These are phyloP conservation scores for Pichia eremophila DNA, from an alignment of 805 yeast species.

Conservation along the genomic window DNA sequence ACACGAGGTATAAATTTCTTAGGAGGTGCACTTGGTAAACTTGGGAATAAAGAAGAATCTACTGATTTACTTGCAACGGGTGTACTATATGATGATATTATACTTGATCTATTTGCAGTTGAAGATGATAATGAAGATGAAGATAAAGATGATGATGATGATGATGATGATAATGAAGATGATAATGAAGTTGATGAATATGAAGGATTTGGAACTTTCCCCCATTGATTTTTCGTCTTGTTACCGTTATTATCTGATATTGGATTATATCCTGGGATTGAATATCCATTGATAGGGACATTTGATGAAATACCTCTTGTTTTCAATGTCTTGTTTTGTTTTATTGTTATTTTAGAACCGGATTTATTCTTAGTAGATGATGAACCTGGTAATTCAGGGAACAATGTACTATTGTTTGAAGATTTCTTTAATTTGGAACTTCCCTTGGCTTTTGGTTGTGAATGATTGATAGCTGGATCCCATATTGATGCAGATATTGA, in stretches of 20 bases:
- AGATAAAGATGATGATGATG: slow-evolving; percentile 1
- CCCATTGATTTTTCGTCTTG: slow-evolving; percentile 11
- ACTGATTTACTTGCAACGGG: not conserved
- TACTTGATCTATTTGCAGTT: slow-evolving; percentile 1
- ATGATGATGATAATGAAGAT: not conserved
- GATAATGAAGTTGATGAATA: not conserved
- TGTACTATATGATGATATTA: not conserved
- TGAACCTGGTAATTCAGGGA: not conserved
- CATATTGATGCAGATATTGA: not conserved
- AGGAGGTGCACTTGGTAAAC: slow-evolving; percentile 31
- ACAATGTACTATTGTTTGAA: not conserved
- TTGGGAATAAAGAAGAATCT: slow-evolving; percentile 23
- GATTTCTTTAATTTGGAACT: slow-evolving; percentile 1
- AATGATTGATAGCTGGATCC: not conserved
- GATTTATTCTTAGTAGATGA: not conserved
- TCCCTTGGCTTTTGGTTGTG: not conserved
- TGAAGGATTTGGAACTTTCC: slow-evolving; percentile 10
- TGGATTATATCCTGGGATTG: slow-evolving; percentile 15
- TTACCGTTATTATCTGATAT: not conserved
- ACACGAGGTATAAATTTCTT: slow-evolving; percentile 48
- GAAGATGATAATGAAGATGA: slow-evolving; percentile 1
- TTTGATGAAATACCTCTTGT: slow-evolving; percentile 12
- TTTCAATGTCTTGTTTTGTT: not conserved
- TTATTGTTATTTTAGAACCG: not conserved
- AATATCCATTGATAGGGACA: slow-evolving; percentile 12